phyloP scores from a whole-genome alignment of 352 stramenopile species.

The Phytophthora brassicae region DNA sequence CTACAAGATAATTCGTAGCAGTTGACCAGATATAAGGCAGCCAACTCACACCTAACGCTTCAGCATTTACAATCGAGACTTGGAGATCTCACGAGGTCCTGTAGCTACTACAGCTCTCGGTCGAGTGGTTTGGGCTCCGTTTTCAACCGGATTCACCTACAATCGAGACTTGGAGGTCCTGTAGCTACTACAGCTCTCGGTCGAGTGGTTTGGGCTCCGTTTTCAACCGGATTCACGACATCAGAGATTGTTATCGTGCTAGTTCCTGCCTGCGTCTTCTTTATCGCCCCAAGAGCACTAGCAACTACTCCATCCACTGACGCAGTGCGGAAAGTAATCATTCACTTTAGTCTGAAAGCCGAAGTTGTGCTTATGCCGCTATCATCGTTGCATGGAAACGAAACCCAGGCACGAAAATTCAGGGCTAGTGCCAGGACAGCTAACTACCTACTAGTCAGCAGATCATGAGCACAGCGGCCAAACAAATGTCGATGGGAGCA shows the following conservation, averaged over 20 bases:
- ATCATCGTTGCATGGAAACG: no score
- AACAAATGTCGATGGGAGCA: conserved; percentile 30
- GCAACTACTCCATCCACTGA: conserved; percentile 53
- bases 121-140: conserved; percentile 32
- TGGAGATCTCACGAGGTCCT: conserved; percentile 46
- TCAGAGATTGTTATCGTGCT: conserved; percentile 37
- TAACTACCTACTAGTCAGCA: no score
- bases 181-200: conserved; percentile 50
- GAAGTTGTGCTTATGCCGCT: conserved; percentile 20
- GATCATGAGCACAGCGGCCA: no score
- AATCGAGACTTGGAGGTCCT: no score
- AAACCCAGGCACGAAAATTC: no score
- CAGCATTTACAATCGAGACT: conserved; percentile 61
- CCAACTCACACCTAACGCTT: conserved; percentile 75
- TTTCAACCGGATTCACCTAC: conserved; percentile 21
- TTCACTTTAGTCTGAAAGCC: conserved; percentile 64
- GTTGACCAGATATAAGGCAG: conserved; percentile 25
- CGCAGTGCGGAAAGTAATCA: conserved; percentile 66
- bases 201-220: conserved; percentile 32
- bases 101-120: conserved; percentile 50
- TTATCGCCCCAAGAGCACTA: conserved; percentile 48
- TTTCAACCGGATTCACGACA: conserved; percentile 25
- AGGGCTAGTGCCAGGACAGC: no score
- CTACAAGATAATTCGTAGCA: conserved; percentile 79
- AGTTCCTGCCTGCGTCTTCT: conserved; percentile 28